A percentile compares a stretch with the other conserved stretches of the same genome.
These are phyloP conservation scores for Tetracladium maxilliforme DNA, from an alignment of 2,329 filamentous ascomycete genomes.

Conservation along the genomic window DNA sequence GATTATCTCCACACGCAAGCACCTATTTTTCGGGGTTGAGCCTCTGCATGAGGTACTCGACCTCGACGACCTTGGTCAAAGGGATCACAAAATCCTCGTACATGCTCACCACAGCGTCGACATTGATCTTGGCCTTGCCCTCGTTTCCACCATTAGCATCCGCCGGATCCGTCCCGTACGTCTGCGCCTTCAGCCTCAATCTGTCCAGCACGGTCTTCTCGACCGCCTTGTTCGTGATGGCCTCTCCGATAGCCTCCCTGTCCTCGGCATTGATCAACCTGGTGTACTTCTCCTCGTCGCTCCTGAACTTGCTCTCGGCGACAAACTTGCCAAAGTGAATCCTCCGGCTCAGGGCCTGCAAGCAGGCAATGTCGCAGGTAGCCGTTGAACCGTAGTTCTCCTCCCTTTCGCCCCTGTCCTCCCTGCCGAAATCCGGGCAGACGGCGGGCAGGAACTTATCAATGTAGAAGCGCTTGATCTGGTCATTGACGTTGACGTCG, in stretches of 20 bases:
- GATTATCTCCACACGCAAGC: constrained; percentile 4
- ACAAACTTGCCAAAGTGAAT: constrained; percentile 99
- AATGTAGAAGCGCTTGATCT: constrained; percentile 78
- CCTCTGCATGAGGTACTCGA: constrained; percentile 95
- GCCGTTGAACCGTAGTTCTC: constrained; percentile 94
- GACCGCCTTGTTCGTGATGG: constrained; percentile 80
- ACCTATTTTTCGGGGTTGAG: constrained; percentile 30
- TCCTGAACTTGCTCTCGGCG: constrained; percentile 85
- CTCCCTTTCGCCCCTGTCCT: constrained; percentile 69
- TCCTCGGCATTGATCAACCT: constrained; percentile 70
- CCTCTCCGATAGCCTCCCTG: constrained; percentile 66
- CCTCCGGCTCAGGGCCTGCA: constrained; percentile 78
- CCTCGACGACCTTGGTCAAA: constrained; percentile 94
- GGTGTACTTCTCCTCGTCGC: constrained; percentile 69
- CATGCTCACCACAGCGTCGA: constrained; percentile 80
- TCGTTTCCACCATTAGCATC: constrained; percentile 28
- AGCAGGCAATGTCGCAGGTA: constrained; percentile 76
- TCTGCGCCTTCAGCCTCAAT: constrained; percentile 75
- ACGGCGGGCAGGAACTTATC: constrained; percentile 69
- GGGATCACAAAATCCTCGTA: constrained; percentile 91
- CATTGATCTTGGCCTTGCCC: constrained; percentile 69
- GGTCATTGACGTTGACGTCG: constrained; percentile 76
- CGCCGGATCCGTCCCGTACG: constrained; percentile 83
- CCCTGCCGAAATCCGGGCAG: constrained; percentile 62
- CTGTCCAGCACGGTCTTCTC: constrained; percentile 86